Base-by-base conservation (phyloP, 73 alveolate genomes). In the Paramecium octaurelia region DNA sequence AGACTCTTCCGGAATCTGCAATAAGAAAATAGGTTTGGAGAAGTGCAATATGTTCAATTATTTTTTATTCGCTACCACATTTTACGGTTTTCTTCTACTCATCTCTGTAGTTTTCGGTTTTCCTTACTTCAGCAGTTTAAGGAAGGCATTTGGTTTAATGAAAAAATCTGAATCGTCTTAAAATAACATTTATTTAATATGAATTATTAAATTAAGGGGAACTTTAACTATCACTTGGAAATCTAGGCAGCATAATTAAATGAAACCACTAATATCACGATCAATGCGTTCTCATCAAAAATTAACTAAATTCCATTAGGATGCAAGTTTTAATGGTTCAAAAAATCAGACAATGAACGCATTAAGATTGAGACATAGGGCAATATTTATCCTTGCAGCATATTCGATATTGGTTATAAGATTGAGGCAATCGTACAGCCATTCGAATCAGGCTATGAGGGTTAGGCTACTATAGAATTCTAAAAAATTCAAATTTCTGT, bases 181-280 rank as follows among this genome's bases (percentile, higher is more conserved):
- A 35, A 73, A 10, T 35, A 73, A 35, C 57, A 73, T 36, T 36
- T 35, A 35, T 73, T 31, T 68, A 68, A 68, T 34, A 73, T 73
- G 57, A 73, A 73, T 73, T 73, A 73, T 73, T 36, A 35, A 73
- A 73, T 80, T 46, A 80, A 80, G 91, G 91, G 91, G 57, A 48
- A 40, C 46, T 80, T 80, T 80, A 80, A 80, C 91, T 80, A 31
- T 42, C 75, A 80, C 14, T 9, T 80, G 12, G 91, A 80, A 44
- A 35, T 80, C 29, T 34, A 44, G 21, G 24, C 75, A 9, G 23
- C 35, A 12, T 73, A 34, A 20, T 42, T 80, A 46, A 80, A 80
- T 80, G 91, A 80, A 35, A 27, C 73, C 2, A 24, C 76, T 0
- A 80, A 44, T 12, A 80, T 80, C 4, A 80, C 91, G 11, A 80